These are phyloP conservation scores for Cryptococcus sp. DNA, from an alignment of 1,284 basidiomycete genomes.

Conservation along the genomic window DNA sequence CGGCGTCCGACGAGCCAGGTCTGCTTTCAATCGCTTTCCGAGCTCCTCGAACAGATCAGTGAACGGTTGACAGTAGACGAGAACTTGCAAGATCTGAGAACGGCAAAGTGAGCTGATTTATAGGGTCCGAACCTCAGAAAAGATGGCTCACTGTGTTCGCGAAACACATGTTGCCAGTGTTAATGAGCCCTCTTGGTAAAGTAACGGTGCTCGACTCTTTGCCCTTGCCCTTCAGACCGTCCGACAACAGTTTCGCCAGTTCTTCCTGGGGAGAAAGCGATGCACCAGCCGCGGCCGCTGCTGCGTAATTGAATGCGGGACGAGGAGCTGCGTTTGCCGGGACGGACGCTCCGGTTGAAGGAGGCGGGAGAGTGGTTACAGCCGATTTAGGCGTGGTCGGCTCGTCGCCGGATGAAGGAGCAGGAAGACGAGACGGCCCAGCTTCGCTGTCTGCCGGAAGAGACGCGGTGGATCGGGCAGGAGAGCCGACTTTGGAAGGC, in stretches of 20 bases:
- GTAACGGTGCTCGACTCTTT: slow-evolving; percentile 41
- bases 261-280: slow-evolving; percentile 60
- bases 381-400: slow-evolving; percentile 43
- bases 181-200: slow-evolving; percentile 81
- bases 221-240: slow-evolving; percentile 50
- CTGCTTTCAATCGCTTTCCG: slow-evolving; percentile 59
- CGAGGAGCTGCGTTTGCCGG: slow-evolving; percentile 29
- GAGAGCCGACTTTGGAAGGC: slow-evolving; percentile 30
- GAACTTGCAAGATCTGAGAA: slow-evolving; percentile 72
- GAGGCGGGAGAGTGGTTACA: slow-evolving; percentile 65
- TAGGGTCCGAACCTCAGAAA: neutral
- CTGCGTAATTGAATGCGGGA: slow-evolving; percentile 45
- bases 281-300: slow-evolving; percentile 52
- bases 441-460: slow-evolving; percentile 20
- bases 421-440: slow-evolving; percentile 10
- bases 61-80: slow-evolving; percentile 87
- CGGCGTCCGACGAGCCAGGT: slow-evolving; percentile 63
- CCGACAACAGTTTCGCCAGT: slow-evolving; percentile 62
- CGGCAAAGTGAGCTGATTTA: neutral
- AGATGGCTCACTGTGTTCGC: slow-evolving; percentile 70
- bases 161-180: slow-evolving; percentile 97
- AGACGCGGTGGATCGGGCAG: slow-evolving; percentile 28
- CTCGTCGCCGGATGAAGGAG: slow-evolving; percentile 1
- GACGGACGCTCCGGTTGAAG: slow-evolving; percentile 54
- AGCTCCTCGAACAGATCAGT: slow-evolving; percentile 75